These are phyloP conservation scores for Phytopythium sindhum DNA, from an alignment of 352 stramenopile species.

Conservation along the genomic window DNA sequence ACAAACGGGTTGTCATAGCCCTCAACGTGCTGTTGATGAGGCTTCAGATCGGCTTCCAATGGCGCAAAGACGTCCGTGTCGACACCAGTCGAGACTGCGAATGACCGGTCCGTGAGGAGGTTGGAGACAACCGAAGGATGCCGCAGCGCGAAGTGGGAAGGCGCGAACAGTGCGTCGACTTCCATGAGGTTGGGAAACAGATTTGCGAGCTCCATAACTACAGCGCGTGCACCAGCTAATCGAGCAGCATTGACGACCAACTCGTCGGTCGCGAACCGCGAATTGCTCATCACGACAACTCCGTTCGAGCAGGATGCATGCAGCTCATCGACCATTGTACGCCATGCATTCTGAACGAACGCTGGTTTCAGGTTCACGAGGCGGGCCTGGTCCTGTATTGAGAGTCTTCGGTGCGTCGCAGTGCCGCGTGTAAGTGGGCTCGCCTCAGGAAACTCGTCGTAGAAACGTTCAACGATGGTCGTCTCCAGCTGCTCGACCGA, in stretches of 20 bases:
- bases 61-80: constrained; percentile 27
- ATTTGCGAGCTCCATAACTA: constrained; percentile 57
- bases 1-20: constrained; percentile 19
- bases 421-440: constrained; percentile 2
- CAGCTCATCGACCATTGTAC: constrained; percentile 17
- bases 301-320: constrained; percentile 26
- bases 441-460: constrained; percentile 18
- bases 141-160: constrained; percentile 42
- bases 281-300: constrained; percentile 50
- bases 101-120: constrained; percentile 16
- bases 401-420: constrained; percentile 8
- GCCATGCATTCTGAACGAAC: constrained; percentile 28
- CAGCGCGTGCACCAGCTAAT: constrained; percentile 26
- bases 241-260: constrained; percentile 31
- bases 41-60: background rate
- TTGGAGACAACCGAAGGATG: constrained; percentile 37
- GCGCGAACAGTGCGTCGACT: constrained; percentile 48
- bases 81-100: constrained; percentile 45
- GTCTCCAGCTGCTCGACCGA: constrained; percentile 7
- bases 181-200: constrained; percentile 28
- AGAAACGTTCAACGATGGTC: constrained; percentile 18
- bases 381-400: constrained; percentile 9
- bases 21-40: background rate
- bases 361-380: constrained; percentile 18
- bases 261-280: constrained; percentile 25